Evolutionary conservation across 108 stramenopile species (phyloP).

Genomic region (Nannochloropsis salina): DNA sequence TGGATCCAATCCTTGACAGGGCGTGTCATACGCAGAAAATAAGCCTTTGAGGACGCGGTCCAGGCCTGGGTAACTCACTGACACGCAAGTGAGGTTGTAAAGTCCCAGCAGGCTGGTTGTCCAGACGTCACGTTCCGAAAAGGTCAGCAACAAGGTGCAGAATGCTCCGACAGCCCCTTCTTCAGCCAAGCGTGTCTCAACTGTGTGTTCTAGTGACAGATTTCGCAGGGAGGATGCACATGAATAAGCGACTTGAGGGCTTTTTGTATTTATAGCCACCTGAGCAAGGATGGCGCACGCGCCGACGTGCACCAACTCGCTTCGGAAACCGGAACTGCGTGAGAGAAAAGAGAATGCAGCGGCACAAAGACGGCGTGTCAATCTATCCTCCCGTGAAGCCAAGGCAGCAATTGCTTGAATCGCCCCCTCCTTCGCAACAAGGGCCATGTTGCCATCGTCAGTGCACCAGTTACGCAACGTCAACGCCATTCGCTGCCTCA

Average conservation of each 20-base stretch:
- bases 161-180: slow-evolving; percentile 38
- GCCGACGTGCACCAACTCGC: background rate
- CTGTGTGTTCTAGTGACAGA: slow-evolving; percentile 36
- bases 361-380: slow-evolving; percentile 7
- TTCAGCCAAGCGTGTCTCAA: slow-evolving; percentile 32
- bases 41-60: slow-evolving; percentile 10
- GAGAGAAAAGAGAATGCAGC: background rate
- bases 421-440: background rate
- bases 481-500: slow-evolving; percentile 12
- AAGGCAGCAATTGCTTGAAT: background rate
- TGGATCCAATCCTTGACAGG: background rate
- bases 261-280: slow-evolving; percentile 2
- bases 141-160: slow-evolving; percentile 18
- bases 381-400: background rate
- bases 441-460: background rate
- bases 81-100: slow-evolving; percentile 19
- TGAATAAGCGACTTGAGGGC: background rate
- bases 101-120: background rate
- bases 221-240: slow-evolving; percentile 39
- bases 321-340: background rate
- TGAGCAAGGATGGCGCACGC: background rate
- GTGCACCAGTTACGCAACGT: slow-evolving; percentile 12
- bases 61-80: background rate
- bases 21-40: slow-evolving; percentile 1
- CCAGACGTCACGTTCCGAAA: slow-evolving; percentile 10